phyloP scores from a whole-genome alignment of 805 yeast species.

The Metschnikowia noctiluminum region DNA sequence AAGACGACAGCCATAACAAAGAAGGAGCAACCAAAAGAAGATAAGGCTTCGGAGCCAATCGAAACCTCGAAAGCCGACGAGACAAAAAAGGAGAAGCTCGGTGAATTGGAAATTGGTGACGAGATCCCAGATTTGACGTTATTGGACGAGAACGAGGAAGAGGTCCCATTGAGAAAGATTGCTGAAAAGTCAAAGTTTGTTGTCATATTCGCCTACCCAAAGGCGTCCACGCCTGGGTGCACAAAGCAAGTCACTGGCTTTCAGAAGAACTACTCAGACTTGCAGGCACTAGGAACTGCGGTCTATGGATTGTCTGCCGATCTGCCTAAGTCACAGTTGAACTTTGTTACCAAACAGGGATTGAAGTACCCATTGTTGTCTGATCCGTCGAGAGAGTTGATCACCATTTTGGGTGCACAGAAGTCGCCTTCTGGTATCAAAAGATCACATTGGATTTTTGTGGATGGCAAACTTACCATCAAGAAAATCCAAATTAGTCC shows the following conservation, averaged over 20 bases:
- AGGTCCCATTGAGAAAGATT: constrained; percentile 32
- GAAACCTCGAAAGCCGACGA: constrained; percentile 3
- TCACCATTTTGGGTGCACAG: constrained; percentile 77
- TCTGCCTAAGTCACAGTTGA: constrained; percentile 70
- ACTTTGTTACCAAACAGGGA: constrained; percentile 67
- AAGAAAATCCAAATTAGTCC: constrained; percentile 53
- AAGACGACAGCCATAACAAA: constrained; percentile 5
- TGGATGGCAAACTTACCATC: constrained; percentile 63
- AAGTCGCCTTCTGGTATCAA: constrained; percentile 73
- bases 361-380: constrained; percentile 72
- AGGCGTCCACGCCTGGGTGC: constrained; percentile 94
- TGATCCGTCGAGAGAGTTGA: constrained; percentile 69
- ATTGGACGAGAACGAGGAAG: constrained; percentile 66
- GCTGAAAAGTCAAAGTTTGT: constrained; percentile 32
- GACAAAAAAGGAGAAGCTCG: background rate
- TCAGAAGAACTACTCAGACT: constrained; percentile 57
- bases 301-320: constrained; percentile 86
- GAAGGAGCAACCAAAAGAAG: background rate
- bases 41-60: background rate
- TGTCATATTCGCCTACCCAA: constrained; percentile 70
- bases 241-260: constrained; percentile 93
- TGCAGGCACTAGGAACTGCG: constrained; percentile 48
- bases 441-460: constrained; percentile 91
- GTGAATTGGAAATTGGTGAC: constrained; percentile 52
- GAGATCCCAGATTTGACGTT: constrained; percentile 62